Conservation (phyloP, 306 rosid genomes). For the Elaeagnus macrophylla region DNA sequence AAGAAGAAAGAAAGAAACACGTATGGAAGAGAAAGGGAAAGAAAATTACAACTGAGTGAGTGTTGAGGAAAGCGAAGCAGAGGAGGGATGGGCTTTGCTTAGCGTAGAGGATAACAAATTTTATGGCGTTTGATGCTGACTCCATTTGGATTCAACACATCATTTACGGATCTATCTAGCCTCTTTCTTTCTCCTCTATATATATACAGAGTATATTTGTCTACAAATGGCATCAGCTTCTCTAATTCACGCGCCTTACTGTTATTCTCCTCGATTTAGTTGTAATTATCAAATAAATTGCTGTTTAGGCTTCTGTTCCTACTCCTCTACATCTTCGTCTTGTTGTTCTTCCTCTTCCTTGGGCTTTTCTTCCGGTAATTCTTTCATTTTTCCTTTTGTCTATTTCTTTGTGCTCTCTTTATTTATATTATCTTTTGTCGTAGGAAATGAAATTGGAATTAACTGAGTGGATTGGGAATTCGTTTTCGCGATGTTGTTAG, state of each 20-base stretch:
- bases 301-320: conserved; percentile 10
- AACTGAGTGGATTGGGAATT: neutral
- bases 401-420: no score
- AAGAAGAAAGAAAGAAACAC: no score
- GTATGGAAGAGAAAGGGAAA: neutral
- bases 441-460: no score
- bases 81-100: conserved; percentile 6
- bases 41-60: neutral
- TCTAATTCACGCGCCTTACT: conserved; percentile 31
- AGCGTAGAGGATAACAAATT: neutral
- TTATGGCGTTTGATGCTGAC: conserved; percentile 26
- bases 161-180: conserved; percentile 20
- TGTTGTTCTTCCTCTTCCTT: conserved; percentile 18
- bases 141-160: conserved; percentile 18
- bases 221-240: conserved; percentile 37
- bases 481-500: no score
- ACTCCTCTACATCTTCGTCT: conserved; percentile 17
- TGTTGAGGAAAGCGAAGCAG: neutral
- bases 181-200: neutral
- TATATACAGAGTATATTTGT: neutral
- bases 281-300: conserved; percentile 14
- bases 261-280: conserved; percentile 22
- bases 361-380: conserved; percentile 32
- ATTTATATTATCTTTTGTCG: no score
- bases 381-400: neutral